Percentiles rank a stretch among this genome's conserved stretches.
Evolutionary conservation across 1,284 basidiomycete species (phyloP).

Genomic region (Cutaneotrichosporon sp.): DNA sequence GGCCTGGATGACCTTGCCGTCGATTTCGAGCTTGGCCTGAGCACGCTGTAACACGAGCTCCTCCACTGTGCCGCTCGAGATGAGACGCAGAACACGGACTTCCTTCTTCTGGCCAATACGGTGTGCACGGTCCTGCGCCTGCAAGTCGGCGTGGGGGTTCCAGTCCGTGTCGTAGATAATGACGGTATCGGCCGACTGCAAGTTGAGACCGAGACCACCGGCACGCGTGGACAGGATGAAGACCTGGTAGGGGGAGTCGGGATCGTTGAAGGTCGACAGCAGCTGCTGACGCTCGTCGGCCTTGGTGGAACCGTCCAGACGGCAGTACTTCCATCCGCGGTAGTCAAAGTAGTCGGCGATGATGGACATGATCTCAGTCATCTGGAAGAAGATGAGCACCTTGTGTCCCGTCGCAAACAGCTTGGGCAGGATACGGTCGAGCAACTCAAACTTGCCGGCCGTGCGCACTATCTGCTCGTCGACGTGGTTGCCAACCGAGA

Average conservation of each 20-base stretch:
- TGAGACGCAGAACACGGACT: constrained; percentile 91
- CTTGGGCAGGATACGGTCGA: constrained; percentile 89
- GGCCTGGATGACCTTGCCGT: constrained; percentile 98
- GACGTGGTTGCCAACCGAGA: constrained; percentile 56
- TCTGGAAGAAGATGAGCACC: constrained; percentile 95
- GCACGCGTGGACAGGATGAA: constrained; percentile 96
- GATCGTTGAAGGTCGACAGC: constrained; percentile 86
- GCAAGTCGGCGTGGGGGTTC: constrained; percentile 97
- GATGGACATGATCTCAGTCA: constrained; percentile 99
- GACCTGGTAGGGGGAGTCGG: constrained; percentile 81
- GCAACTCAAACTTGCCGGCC: constrained; percentile 93
- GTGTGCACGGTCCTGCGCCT: constrained; percentile 78
- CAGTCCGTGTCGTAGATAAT: constrained; percentile 74
- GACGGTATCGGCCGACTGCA: constrained; percentile 98
- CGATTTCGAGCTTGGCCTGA: constrained; percentile 95
- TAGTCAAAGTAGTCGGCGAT: constrained; percentile 97
- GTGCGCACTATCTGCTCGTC: constrained; percentile 83
- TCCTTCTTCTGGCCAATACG: constrained; percentile 99
- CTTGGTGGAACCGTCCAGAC: constrained; percentile 96
- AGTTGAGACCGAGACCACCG: constrained; percentile 93
- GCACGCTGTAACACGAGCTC: constrained; percentile 95
- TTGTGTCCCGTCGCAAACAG: constrained; percentile 89
- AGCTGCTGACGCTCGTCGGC: constrained; percentile 92
- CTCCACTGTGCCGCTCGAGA: constrained; percentile 97
- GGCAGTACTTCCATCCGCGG: constrained; percentile 84